A percentile compares a stretch with the other conserved stretches of the same genome.
These are phyloP conservation scores for Rugonectria rugulosa DNA, from an alignment of 2,329 filamentous ascomycete genomes.

Conservation along the genomic window DNA sequence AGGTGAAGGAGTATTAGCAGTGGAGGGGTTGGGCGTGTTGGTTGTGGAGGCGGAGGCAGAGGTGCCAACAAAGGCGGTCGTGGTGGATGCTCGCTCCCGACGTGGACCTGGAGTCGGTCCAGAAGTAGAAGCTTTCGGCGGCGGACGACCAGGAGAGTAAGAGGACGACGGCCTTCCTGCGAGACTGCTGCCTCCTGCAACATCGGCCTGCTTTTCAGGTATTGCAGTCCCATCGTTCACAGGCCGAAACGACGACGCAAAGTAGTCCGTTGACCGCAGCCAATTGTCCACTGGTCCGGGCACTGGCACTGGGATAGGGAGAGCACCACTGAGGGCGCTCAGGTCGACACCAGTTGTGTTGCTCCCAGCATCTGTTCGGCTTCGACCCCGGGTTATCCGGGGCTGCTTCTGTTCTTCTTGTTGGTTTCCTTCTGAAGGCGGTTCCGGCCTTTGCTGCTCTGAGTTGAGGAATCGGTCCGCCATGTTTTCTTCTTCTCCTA, in stretches of 20 bases:
- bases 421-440: neutral
- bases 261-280: conserved; percentile 14
- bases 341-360: conserved; percentile 1
- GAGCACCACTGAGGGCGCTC: conserved; percentile 2
- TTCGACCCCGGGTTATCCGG: conserved; percentile 11
- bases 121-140: neutral
- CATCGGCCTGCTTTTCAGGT: neutral
- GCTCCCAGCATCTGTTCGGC: conserved; percentile 13
- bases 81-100: conserved; percentile 22
- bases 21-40: conserved; percentile 32
- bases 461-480: conserved; percentile 1
- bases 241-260: conserved; percentile 8
- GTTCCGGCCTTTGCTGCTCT: neutral
- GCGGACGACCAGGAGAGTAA: neutral
- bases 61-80: conserved; percentile 29
- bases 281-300: conserved; percentile 16
- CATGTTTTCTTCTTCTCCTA: neutral
- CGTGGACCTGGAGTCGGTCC: conserved; percentile 11
- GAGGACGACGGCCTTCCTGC: neutral
- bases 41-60: conserved; percentile 32
- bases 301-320: conserved; percentile 17
- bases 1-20: conserved; percentile 29
- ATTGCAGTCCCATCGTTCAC: conserved; percentile 3
- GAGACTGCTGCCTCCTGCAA: neutral
- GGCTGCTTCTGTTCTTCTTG: neutral